These are phyloP conservation scores for Diaporthe destruens DNA, from an alignment of 2,329 filamentous ascomycete genomes.

Conservation along the genomic window DNA sequence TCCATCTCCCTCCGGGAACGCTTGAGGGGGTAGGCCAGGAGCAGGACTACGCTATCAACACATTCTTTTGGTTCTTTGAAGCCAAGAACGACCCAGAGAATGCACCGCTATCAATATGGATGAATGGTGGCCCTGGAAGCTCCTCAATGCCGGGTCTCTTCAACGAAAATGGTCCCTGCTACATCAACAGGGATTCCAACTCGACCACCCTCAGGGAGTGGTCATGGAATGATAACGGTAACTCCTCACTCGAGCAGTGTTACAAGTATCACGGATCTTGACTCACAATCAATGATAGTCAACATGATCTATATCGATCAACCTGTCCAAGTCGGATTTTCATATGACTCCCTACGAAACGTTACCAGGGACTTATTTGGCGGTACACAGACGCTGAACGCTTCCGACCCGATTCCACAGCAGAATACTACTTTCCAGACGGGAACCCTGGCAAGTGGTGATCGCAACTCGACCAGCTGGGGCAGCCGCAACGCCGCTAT, in stretches of 20 bases:
- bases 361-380: conserved; percentile 38
- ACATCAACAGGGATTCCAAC: conserved; percentile 64
- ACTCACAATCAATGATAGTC: conserved; percentile 46
- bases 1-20: conserved; percentile 53
- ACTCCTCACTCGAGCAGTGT: background rate
- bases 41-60: conserved; percentile 35
- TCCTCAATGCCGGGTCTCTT: conserved; percentile 66
- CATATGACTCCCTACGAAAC: conserved; percentile 46
- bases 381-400: conserved; percentile 22
- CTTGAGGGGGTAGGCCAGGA: conserved; percentile 44
- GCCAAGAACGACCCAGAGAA: conserved; percentile 39
- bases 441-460: conserved; percentile 61
- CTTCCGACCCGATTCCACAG: conserved; percentile 16
- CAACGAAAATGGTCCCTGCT: conserved; percentile 64
- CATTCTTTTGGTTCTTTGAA: conserved; percentile 41
- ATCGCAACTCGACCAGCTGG: conserved; percentile 61
- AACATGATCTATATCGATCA: conserved; percentile 78
- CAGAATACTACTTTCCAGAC: conserved; percentile 21
- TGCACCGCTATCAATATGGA: conserved; percentile 41
- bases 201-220: conserved; percentile 64
- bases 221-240: conserved; percentile 67
- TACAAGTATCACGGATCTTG: background rate
- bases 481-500: conserved; percentile 53
- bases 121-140: conserved; percentile 72
- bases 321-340: conserved; percentile 52